A percentile compares a stretch with the other conserved stretches of the same genome.
These are phyloP conservation scores for Ustilago loliicola DNA, from an alignment of 1,284 basidiomycete genomes.

Conservation along the genomic window DNA sequence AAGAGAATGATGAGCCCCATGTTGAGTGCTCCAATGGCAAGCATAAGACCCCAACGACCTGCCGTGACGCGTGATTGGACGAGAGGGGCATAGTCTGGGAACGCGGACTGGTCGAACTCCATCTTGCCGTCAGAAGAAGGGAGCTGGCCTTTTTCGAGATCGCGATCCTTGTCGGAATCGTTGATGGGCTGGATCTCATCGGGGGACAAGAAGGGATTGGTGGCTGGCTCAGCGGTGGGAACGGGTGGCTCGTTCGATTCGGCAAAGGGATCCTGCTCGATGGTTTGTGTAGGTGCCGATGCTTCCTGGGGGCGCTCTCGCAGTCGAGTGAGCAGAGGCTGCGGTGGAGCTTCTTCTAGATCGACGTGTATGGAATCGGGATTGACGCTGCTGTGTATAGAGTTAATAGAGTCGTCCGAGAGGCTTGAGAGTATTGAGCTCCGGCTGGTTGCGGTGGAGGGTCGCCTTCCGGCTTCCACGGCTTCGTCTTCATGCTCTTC, in stretches of 20 bases:
- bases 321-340: conserved; percentile 3
- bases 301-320: neutral
- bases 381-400: neutral
- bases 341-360: neutral
- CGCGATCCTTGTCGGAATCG: conserved; percentile 14
- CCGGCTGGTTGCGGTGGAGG: neutral
- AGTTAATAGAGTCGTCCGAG: conserved; percentile 8
- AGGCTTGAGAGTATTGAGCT: conserved; percentile 11
- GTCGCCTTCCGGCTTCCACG: neutral
- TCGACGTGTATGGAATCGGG: conserved; percentile 5
- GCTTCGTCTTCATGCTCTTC: neutral
- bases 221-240: neutral
- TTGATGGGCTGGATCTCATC: conserved; percentile 10
- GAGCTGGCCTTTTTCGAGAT: conserved; percentile 18
- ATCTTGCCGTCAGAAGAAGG: neutral
- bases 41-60: conserved; percentile 29
- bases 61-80: conserved; percentile 30
- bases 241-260: conserved; percentile 10
- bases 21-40: conserved; percentile 33
- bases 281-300: conserved; percentile 11
- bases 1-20: conserved; percentile 29
- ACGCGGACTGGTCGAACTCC: conserved; percentile 19
- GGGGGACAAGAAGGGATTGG: conserved; percentile 5
- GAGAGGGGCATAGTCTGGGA: conserved; percentile 34
- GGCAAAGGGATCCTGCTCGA: conserved; percentile 14